Conservation (phyloP, 2,329 filamentous ascomycete genomes). For the Sporothrix sp. region DNA sequence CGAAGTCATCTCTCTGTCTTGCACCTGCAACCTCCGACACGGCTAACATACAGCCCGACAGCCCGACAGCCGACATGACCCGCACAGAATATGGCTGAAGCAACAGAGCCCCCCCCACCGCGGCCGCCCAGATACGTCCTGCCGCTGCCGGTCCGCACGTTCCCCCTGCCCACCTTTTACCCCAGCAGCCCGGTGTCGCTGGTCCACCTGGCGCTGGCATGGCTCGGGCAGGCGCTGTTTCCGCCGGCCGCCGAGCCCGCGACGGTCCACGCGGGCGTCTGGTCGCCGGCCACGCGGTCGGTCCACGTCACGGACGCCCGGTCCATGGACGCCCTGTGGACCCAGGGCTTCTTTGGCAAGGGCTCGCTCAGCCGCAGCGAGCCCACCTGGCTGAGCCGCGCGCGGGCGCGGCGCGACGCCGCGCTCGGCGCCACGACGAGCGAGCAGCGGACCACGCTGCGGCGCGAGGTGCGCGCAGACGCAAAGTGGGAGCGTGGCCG, state of each 20-base stretch:
- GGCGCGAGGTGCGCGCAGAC: slow-evolving; percentile 70
- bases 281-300: slow-evolving; percentile 71
- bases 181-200: slow-evolving; percentile 88
- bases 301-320: slow-evolving; percentile 71
- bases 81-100: slow-evolving; percentile 25
- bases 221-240: slow-evolving; percentile 63
- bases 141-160: slow-evolving; percentile 68
- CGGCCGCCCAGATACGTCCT: slow-evolving; percentile 48
- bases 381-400: slow-evolving; percentile 80
- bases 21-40: too few relatives aligned
- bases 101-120: slow-evolving; percentile 13
- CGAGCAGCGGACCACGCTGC: slow-evolving; percentile 67
- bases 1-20: too few relatives aligned
- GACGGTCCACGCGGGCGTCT: slow-evolving; percentile 60
- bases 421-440: slow-evolving; percentile 39
- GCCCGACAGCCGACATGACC: slow-evolving; percentile 20
- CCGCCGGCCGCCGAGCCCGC: slow-evolving; percentile 55
- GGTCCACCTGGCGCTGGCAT: slow-evolving; percentile 67
- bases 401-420: slow-evolving; percentile 55
- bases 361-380: slow-evolving; percentile 89
- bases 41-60: slow-evolving; percentile 10
- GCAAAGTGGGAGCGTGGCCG: slow-evolving; percentile 90
- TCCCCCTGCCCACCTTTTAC: slow-evolving; percentile 79
- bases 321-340: slow-evolving; percentile 77
- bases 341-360: slow-evolving; percentile 96